A percentile compares a stretch with the other conserved stretches of the same genome.
These are phyloP conservation scores for Spinacia oleracea DNA, from an alignment of 179 eudicot species.

Conservation along the genomic window DNA sequence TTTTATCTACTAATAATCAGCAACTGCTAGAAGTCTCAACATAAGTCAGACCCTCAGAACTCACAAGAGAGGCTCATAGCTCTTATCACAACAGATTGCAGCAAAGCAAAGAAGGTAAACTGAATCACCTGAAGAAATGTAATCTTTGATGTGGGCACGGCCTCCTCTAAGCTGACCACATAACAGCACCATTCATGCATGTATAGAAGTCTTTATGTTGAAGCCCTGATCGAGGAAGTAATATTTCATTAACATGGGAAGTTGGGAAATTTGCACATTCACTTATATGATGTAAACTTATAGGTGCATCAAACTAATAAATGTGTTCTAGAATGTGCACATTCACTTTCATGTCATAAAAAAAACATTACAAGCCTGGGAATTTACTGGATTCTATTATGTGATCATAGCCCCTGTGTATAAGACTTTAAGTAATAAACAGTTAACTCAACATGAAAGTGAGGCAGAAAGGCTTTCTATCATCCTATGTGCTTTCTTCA, in stretches of 20 bases:
- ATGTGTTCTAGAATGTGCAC: neutral
- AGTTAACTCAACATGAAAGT: no score
- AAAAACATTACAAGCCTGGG: no score
- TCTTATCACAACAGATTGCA: no score
- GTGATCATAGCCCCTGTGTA: no score
- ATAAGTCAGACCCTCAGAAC: neutral
- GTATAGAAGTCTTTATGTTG: neutral
- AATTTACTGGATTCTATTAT: no score
- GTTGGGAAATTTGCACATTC: neutral
- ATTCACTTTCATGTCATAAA: no score
- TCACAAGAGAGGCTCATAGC: neutral
- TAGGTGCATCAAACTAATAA: neutral
- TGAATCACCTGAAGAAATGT: neutral
- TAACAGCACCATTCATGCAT: neutral
- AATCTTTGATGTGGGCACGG: neutral
- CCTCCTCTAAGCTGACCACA: neutral
- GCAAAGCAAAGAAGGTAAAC: neutral
- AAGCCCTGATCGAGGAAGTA: neutral
- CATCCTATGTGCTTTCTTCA: no score
- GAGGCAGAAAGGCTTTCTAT: no score
- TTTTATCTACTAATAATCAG: neutral
- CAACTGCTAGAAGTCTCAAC: neutral
- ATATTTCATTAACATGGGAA: neutral
- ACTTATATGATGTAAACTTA: neutral
- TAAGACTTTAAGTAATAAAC: no score